phyloP scores from a whole-genome alignment of 2,329 filamentous ascomycete genomes.

The Cercospora citrullina region DNA sequence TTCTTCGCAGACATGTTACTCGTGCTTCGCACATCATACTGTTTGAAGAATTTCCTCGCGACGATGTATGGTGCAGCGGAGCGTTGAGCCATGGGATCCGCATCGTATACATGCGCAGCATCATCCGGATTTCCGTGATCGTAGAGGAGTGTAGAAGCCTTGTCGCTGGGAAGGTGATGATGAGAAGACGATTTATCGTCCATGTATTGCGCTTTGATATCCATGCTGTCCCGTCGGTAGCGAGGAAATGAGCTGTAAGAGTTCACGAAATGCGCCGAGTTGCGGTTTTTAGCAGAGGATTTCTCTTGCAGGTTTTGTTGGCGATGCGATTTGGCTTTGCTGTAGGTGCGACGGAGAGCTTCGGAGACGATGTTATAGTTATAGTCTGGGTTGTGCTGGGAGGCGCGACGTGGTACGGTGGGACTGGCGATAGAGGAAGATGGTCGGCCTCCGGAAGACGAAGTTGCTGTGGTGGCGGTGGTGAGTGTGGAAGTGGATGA shows the following conservation, averaged over 20 bases:
- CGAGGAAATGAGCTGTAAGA: not conserved
- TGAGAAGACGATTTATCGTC: not conserved
- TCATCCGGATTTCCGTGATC: not conserved
- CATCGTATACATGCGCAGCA: not conserved
- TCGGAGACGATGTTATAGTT: not conserved
- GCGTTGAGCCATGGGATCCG: not conserved
- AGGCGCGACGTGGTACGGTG: not conserved
- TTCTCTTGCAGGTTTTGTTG: not conserved
- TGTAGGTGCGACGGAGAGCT: not conserved
- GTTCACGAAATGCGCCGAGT: conserved; percentile 1
- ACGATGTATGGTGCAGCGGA: not conserved
- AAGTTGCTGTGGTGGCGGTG: not conserved
- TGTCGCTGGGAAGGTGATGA: not conserved
- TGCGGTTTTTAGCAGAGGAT: not conserved
- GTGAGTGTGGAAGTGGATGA: not conserved
- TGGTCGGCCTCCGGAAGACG: not conserved
- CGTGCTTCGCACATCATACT: conserved; percentile 12
- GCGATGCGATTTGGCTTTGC: not conserved
- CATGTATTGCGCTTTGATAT: not conserved
- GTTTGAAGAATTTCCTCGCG: conserved; percentile 11
- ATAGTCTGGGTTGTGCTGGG: not conserved
- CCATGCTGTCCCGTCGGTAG: conserved; percentile 7
- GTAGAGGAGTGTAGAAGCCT: not conserved
- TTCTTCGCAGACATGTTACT: conserved; percentile 12
- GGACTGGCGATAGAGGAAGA: not conserved